Base-by-base conservation (phyloP, 2,329 filamentous ascomycete species). In the Hymenoscyphus albidus region DNA sequence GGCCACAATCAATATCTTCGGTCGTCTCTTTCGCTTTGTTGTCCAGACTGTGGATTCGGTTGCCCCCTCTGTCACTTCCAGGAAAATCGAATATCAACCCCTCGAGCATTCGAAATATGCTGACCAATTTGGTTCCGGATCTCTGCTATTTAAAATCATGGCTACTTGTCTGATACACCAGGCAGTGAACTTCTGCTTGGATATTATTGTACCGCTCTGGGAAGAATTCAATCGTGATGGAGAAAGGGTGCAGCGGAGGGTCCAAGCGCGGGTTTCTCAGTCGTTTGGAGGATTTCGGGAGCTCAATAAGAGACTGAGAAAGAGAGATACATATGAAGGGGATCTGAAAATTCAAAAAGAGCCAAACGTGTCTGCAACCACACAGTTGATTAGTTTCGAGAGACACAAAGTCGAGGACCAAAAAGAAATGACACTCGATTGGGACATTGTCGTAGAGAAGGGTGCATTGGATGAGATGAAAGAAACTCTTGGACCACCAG, bases 381-480 rank as follows among this genome's bases (percentile, higher is more conserved):
- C 16, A 14, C 57, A 64, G 54, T 18, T n/a, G 7, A 63, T 65
- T 13, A 38, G 51, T 51, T 44, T 67, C 5, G 54, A 64, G 32
- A 62, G 65, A 31, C 40, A 59, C 14, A 55, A 65, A 22, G 22
- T 51, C 10, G 35, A 61, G 10, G 51, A 67, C 44, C 44, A 54
- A 3, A 27, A 40, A 14, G 55, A 58, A 54, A 35, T 63, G 14
- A 63, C 39, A 2, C 22, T 67, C 22, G 57, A 63, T 38, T 67
- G 65, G 65, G 57, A 64, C 35, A 57, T 67, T 32, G 55, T 44
- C 5, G 35, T 67, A 1, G 59, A 60, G 9, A 57, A 60, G 32
- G 48, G 39, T 16, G 65, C 65, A n/a, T 22, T 67, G 1, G 44
- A 65, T 48, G 65, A 67, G 59, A 65, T 67, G 54, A 67, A 59